phyloP scores from a whole-genome alignment of 495 filamentous ascomycete species.

The Hyphodiscus hymeniophilus region DNA sequence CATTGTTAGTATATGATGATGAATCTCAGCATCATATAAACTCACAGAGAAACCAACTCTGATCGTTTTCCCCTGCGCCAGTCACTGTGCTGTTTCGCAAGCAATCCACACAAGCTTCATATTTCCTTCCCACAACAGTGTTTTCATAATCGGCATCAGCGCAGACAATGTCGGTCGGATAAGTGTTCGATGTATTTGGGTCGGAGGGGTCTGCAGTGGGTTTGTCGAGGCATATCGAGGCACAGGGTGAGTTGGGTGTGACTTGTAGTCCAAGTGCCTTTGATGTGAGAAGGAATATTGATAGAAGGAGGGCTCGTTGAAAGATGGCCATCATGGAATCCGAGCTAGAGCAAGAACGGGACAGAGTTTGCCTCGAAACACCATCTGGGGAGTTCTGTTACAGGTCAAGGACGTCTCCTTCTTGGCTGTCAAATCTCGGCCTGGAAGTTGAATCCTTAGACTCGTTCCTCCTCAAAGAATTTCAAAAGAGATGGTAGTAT shows the following conservation, averaged over 20 bases:
- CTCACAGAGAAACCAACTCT: slow-evolving; percentile 57
- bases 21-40: neutral
- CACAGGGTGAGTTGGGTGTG: neutral
- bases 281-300: too few species aligned
- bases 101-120: slow-evolving; percentile 51
- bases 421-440: too few species aligned
- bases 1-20: neutral
- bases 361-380: too few species aligned
- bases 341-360: too few species aligned
- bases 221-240: neutral
- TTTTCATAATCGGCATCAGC: slow-evolving; percentile 38
- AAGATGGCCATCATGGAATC: neutral
- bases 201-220: neutral
- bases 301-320: neutral
- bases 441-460: too few species aligned
- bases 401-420: too few species aligned
- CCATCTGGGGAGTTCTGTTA: too few species aligned
- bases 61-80: slow-evolving; percentile 40
- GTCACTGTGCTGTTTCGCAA: slow-evolving; percentile 45
- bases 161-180: slow-evolving; percentile 44
- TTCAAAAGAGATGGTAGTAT: neutral
- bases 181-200: slow-evolving; percentile 4
- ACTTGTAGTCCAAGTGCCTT: neutral
- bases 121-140: slow-evolving; percentile 37
- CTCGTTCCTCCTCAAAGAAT: too few species aligned